phyloP scores from a whole-genome alignment of 305 asterid genomes.

The Galium porrigens region DNA sequence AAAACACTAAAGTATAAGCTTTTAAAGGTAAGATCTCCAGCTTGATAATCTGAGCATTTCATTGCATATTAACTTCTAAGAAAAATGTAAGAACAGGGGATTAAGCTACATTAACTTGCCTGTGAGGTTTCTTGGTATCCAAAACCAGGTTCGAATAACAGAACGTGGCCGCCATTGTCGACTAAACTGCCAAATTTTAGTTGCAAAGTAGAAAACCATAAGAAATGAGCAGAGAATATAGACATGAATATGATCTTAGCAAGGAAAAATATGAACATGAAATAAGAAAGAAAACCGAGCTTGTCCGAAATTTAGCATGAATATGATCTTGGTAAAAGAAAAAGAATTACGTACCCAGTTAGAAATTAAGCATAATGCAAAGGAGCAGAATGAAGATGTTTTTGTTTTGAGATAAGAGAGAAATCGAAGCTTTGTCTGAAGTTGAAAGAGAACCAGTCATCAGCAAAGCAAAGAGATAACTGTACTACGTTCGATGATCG shows the following conservation, averaged over 20 bases:
- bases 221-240: neutral
- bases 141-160: conserved; percentile 26
- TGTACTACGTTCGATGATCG: neutral
- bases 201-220: neutral
- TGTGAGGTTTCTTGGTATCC: conserved; percentile 21
- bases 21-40: too few species aligned
- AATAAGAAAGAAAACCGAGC: neutral
- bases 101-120: conserved; percentile 37
- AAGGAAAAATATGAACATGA: neutral
- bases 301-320: too few species aligned
- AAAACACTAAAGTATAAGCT: neutral
- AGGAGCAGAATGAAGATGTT: neutral
- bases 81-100: neutral
- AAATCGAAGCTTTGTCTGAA: neutral
- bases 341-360: neutral
- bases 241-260: neutral
- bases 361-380: neutral
- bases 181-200: neutral
- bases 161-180: conserved; percentile 34
- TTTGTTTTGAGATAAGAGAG: neutral
- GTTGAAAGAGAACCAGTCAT: neutral
- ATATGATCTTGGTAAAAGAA: neutral
- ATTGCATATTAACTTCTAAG: neutral
- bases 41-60: too few species aligned
- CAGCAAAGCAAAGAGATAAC: neutral